A percentile compares a stretch with the other conserved stretches of the same genome.
Conservation (phyloP, 192 early-diverging fungal species). For the Backusella tarrabulga region DNA sequence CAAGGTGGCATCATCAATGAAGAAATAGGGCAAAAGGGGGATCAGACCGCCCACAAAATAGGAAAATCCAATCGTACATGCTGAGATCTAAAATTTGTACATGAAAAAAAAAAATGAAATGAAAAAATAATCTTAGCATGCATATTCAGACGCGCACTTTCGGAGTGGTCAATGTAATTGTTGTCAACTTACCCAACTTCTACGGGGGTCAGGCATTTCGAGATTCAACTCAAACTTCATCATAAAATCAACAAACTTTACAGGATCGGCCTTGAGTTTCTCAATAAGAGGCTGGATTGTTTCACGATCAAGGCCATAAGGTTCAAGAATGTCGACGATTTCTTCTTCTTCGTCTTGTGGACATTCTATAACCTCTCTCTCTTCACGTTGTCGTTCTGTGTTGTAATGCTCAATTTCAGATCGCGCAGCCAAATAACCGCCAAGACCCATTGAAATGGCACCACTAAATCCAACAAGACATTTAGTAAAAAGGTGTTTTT, state of each 20-base stretch:
- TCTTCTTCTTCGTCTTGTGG: constrained; percentile 57
- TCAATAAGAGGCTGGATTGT: constrained; percentile 50
- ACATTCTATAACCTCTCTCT: constrained; percentile 48
- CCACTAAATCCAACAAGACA: constrained; percentile 36
- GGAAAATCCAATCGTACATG: constrained; percentile 55
- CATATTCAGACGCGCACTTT: background rate
- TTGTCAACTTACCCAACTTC: constrained; percentile 45
- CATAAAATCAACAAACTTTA: constrained; percentile 70
- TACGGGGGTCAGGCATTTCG: constrained; percentile 54
- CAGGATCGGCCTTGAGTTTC: constrained; percentile 48
- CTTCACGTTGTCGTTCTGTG: constrained; percentile 53
- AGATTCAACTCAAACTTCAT: constrained; percentile 67
- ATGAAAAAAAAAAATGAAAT: constrained; percentile 4
- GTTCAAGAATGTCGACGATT: constrained; percentile 61
- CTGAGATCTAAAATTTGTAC: constrained; percentile 41
- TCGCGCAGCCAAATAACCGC: constrained; percentile 60
- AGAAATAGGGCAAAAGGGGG: constrained; percentile 62
- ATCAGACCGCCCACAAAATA: constrained; percentile 66
- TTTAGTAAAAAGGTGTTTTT: background rate
- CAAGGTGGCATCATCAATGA: constrained; percentile 32
- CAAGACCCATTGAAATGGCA: constrained; percentile 62
- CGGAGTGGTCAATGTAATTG: background rate
- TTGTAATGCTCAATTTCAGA: constrained; percentile 65
- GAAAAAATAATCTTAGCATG: background rate
- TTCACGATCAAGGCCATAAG: constrained; percentile 55